Conservation (phyloP, 208 protist genomes). For the Trypanosomatidae sp. region DNA sequence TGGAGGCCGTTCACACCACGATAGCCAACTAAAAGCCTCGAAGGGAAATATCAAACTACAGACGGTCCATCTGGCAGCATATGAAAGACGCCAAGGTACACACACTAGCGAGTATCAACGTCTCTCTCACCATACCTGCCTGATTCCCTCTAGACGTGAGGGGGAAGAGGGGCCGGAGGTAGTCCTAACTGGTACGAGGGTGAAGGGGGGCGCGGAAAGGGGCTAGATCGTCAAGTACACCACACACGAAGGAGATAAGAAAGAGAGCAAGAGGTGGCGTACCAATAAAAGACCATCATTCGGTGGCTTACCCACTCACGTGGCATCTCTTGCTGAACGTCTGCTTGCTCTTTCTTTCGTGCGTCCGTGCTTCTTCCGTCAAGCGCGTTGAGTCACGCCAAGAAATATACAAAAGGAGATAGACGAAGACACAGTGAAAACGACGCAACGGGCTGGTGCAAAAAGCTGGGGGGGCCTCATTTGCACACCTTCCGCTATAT, state of each 20-base stretch:
- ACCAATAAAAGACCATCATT: background rate
- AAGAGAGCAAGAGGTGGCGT: background rate
- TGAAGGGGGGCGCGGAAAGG: too few relatives aligned
- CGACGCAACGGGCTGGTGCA: background rate
- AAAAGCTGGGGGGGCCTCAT: background rate
- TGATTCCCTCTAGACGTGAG: background rate
- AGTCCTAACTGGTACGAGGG: background rate
- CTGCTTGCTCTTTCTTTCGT: background rate
- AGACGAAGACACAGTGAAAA: background rate
- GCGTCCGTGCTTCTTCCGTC: background rate
- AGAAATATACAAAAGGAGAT: background rate
- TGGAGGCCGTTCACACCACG: background rate
- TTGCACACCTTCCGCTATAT: constrained; percentile 16
- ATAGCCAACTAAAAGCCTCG: background rate
- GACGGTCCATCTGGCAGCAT: background rate
- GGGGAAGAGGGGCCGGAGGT: background rate
- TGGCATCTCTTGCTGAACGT: background rate
- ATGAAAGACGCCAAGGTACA: background rate
- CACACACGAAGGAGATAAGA: background rate
- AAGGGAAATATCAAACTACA: background rate
- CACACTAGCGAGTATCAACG: background rate
- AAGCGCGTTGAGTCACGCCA: background rate
- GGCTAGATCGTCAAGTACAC: background rate
- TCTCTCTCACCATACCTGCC: background rate
- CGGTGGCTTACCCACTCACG: background rate